Percentiles rank a stretch among this genome's conserved stretches.
These are phyloP conservation scores for Nemophila menziesii DNA, from an alignment of 257 asterid genomes.

Conservation along the genomic window DNA sequence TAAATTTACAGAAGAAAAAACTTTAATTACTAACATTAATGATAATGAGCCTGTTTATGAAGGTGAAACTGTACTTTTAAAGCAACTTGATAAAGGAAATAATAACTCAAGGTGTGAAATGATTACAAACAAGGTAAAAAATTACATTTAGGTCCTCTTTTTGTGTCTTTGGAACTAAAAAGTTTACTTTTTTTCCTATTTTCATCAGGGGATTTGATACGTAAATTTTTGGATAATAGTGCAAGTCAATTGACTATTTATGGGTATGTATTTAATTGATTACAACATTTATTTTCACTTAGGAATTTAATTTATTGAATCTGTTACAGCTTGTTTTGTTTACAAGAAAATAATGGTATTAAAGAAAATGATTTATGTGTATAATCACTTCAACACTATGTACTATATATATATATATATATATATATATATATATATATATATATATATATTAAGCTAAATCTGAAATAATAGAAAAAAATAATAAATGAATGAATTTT, in stretches of 20 bases:
- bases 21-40: conserved; percentile 31
- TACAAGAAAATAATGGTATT: conserved; percentile 74
- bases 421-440: too few relatives aligned
- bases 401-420: too few relatives aligned
- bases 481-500: too few relatives aligned
- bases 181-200: conserved; percentile 15
- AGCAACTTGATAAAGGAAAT: conserved; percentile 39
- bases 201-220: conserved; percentile 58
- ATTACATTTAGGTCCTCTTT: background rate
- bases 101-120: conserved; percentile 28
- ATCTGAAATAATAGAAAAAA: too few relatives aligned
- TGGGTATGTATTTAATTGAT: conserved; percentile 45
- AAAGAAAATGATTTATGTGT: conserved; percentile 92
- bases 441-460: too few relatives aligned
- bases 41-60: conserved; percentile 79
- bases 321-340: conserved; percentile 61
- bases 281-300: conserved; percentile 8
- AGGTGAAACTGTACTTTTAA: conserved; percentile 85
- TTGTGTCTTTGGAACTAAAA: background rate
- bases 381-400: conserved; percentile 95
- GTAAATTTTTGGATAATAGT: conserved; percentile 63
- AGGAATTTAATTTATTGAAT: conserved; percentile 13
- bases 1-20: conserved; percentile 24
- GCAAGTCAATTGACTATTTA: conserved; percentile 86
- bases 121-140: conserved; percentile 55